Base-by-base conservation (phyloP, 805 yeast species). In the Myxozyma kluyveri region DNA sequence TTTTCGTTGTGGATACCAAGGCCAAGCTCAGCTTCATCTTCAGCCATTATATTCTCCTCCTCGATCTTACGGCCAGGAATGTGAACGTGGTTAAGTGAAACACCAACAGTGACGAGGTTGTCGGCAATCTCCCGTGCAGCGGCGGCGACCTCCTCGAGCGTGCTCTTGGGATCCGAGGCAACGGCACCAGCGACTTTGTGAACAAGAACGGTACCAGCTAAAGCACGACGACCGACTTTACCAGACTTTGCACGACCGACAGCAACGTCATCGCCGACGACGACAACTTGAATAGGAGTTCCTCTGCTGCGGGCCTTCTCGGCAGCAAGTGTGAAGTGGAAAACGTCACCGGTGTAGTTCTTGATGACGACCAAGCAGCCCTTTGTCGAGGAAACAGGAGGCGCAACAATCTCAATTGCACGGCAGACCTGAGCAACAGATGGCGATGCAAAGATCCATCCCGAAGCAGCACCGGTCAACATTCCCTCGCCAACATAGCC, bases 1-100 rank as follows among this genome's bases (percentile, higher is more conserved):
- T 96, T 93, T 67, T 90, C 98, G 64, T 90, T 90, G 69, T 90
- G 98, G 55, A 90, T 90, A 41, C 98, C 98, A 82, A 90, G 84
- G 24, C 98, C 98, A 52, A 90, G 76, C 68, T 90, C 98, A 65
- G 86, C 84, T 68, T 86, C 88, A 52, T 81, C 73, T 3, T 69
- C 75, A 24, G 70, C 76, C 56, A 88, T 76, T 49, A 70, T 67
- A 29, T 75, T 72, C 63, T 78, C 84, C 49, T 75, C 76, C 50
- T 75, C 78, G 32, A 55, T 49, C 43, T 56, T 50, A 62, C 86
- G 79, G 3, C 95, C 95, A 3, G 98, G 97, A 21, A 90, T 95
- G 39, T 86, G 81, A 47, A 93, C 88, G 64, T 93, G 90, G 62
- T 87, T 96, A 60, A 90, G 74, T 1, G 96, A 85, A 1, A 95